Base-by-base conservation (phyloP, 345 rosid species). In the Capsella bursapastoris region DNA sequence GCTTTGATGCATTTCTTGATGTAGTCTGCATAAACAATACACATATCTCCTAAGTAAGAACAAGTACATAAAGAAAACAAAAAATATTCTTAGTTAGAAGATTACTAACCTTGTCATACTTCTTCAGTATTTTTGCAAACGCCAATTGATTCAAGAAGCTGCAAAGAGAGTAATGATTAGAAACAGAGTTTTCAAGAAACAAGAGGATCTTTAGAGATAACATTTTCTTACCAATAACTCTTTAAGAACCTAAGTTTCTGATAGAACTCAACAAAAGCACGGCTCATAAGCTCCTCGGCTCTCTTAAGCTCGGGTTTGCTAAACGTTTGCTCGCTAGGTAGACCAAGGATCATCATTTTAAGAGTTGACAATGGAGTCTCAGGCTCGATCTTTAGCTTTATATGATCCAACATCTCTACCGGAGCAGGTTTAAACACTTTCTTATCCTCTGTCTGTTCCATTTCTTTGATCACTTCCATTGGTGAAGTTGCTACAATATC, bases 141-240 rank as follows among this genome's bases (percentile, higher is more conserved):
- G 89, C 90, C 37, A 90, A 76, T 49, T 83, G 93, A 78, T 86
- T 89, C 83, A 85, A 79, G 70, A 85, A 87, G 72, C 92, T 90
- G 85, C 61, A 78, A 78, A 75, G 56, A 68, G 38, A 16, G 56
- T 38, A 12, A 38, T 47, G 22, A 16, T 70, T 27, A 41, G 56
- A 65, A 71, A 38, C 25, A 52, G 14, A 47, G 53, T n/a, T 66
- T 49, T 35, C n/a, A 25, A 11, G 52, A 29, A 52, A 67, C 22
- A 0, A 57, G 7, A 59, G 29, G 64, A 73, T 0, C 22, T n/a
- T 40, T 6, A 40, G 43, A 28, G 35, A 45, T 11, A 5, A 32
- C 1, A 2, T 1, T 22, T 57, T 66, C 79, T 80, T 69, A 88
- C 89, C 93, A 80, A 66, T 85, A 91, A 55, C 81, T 86, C 76